These are phyloP conservation scores for Asterochloris sp. DNA, from an alignment of 139 green algal genomes.

Conservation along the genomic window DNA sequence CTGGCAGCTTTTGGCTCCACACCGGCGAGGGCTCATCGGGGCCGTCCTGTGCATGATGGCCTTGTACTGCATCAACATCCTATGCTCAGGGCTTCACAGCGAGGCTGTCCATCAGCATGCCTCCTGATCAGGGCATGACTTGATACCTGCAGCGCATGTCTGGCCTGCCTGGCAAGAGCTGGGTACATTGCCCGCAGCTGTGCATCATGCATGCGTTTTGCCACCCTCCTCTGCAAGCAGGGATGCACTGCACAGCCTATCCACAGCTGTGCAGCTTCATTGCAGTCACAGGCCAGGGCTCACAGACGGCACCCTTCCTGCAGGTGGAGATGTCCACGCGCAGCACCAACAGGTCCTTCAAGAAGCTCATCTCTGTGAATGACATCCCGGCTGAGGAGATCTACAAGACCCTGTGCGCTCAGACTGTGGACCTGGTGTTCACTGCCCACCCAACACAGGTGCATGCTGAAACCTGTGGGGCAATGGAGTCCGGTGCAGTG, in stretches of 20 bases:
- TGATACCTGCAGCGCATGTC: too few relatives aligned
- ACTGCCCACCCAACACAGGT: conserved; percentile 88
- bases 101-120: too few relatives aligned
- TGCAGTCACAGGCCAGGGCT: too few relatives aligned
- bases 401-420: conserved; percentile 71
- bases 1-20: too few relatives aligned
- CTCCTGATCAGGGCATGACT: too few relatives aligned
- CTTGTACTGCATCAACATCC: too few relatives aligned
- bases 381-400: conserved; percentile 55
- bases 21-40: too few relatives aligned
- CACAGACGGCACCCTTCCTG: not conserved
- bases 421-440: conserved; percentile 84
- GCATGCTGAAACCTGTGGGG: not conserved
- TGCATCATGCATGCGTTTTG: not conserved
- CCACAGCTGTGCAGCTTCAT: too few relatives aligned
- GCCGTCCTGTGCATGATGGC: too few relatives aligned
- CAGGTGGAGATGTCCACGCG: conserved; percentile 74
- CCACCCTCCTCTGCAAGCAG: not conserved
- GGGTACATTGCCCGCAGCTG: not conserved
- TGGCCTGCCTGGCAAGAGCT: too few relatives aligned
- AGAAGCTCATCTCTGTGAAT: conserved; percentile 61
- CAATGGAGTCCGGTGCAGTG: not conserved
- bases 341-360: conserved; percentile 81
- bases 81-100: too few relatives aligned
- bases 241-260: too few relatives aligned